phyloP scores from a whole-genome alignment of 2,329 filamentous ascomycete species.

The Paecilomyces fulvus region DNA sequence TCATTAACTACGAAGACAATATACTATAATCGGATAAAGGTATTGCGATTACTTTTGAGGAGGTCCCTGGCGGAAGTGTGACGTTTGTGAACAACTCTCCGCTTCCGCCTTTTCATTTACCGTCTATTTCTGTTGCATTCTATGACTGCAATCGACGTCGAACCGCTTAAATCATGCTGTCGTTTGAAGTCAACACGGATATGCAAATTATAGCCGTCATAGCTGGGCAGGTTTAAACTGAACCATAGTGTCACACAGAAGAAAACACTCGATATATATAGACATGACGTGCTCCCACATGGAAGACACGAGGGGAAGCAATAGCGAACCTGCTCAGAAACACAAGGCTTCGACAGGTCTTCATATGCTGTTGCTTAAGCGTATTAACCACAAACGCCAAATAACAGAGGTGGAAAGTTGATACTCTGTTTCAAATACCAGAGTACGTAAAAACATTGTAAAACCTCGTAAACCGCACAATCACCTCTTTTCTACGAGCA shows the following conservation, averaged over 20 bases:
- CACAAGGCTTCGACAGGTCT: background rate
- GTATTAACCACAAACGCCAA: background rate
- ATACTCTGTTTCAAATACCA: background rate
- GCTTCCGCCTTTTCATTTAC: background rate
- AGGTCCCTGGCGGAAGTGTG: constrained; percentile 6
- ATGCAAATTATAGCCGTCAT: background rate
- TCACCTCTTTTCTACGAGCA: constrained; percentile 82
- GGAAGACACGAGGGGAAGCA: background rate
- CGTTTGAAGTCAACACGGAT: background rate
- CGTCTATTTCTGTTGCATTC: background rate
- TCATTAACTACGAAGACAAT: background rate
- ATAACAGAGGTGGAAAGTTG: background rate
- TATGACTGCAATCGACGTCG: background rate
- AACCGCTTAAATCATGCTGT: background rate
- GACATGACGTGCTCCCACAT: background rate
- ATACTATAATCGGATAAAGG: background rate
- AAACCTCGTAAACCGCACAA: constrained; percentile 3
- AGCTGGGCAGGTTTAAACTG: background rate
- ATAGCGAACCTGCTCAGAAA: background rate
- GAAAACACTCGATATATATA: background rate
- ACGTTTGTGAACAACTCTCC: constrained; percentile 2
- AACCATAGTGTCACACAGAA: background rate
- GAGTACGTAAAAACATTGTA: constrained; percentile 2
- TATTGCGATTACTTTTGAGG: background rate
- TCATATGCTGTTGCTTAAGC: background rate